Evolutionary conservation across 2,329 filamentous ascomycete species (phyloP), one percentile per base, ranked within the genome.

Genomic region (Sporothrix pseudoabietina): DNA sequence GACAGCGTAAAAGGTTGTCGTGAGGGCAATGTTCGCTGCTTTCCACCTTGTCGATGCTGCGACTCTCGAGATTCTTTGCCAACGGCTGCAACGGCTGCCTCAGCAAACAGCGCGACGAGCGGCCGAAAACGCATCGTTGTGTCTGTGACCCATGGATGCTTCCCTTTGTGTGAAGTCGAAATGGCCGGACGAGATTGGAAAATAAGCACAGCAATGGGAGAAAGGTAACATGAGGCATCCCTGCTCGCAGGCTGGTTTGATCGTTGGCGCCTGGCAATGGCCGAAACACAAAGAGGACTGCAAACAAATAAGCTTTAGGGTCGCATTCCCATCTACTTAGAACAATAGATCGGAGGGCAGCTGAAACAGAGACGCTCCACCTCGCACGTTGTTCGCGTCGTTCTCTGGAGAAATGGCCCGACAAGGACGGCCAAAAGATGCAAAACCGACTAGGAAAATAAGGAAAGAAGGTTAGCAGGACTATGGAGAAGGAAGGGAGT

Each of bases 1-100:
- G 69, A 59, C 74, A 75, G 1, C 74, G 72, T 5, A 75, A 52
- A 26, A 75, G 66, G 41, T 75, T 75, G 74, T 75, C 72, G 49
- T 75, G 74, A 3, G 74, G 72, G 41, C 74, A 77, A 75, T 76
- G 73, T 44, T 54, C 44, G 5, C 26, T 26, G 12, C 32, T 1
- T 44, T 30, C 71, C 8, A 8, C 9, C 26, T 22, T 35, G 22
- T n/a, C 55, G 16, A 32, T 44, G 39, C 10, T 57, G 47, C 59
- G 59, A 8, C 19, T 10, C 14, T 14, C 5, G 35, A 65, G n/a
- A 9, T 35, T 44, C 10, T 1, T 65, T n/a, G n/a, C 59, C 14
- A 2, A 65, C 59, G 22, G 59, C 19, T 16, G n/a, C 35, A 44
- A 35, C 55, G 10, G n/a, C 63, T 5, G 59, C 39, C 12, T 68